These are phyloP conservation scores for Populus hybrid DNA, from an alignment of 441 rosid species.

Conservation along the genomic window DNA sequence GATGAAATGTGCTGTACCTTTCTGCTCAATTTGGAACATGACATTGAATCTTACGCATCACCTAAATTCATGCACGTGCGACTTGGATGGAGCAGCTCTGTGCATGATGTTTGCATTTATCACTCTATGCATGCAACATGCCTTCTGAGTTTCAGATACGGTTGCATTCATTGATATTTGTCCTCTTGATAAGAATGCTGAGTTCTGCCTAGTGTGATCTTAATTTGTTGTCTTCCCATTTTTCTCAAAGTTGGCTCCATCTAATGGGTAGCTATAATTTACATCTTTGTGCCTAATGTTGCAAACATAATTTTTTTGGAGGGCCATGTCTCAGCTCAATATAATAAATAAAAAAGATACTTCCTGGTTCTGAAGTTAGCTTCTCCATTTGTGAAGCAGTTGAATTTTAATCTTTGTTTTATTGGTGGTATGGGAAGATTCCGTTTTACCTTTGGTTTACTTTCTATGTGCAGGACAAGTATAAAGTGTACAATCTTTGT, in stretches of 20 bases:
- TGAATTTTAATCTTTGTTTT: background rate
- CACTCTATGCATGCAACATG: background rate
- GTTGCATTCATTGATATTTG: background rate
- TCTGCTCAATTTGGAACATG: background rate
- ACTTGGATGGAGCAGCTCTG: background rate
- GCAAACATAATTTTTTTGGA: too few relatives aligned
- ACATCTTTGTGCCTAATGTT: background rate
- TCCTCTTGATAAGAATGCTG: background rate
- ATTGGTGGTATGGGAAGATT: conserved; percentile 2
- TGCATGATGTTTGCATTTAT: background rate
- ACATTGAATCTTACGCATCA: background rate
- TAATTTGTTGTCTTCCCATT: background rate
- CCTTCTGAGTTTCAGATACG: background rate
- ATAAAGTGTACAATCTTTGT: conserved; percentile 95
- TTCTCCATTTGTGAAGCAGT: background rate
- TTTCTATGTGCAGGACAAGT: conserved; percentile 59
- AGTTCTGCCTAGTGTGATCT: too few relatives aligned
- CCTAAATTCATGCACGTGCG: background rate
- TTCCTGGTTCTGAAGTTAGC: conserved; percentile 1
- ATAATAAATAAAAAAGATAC: background rate
- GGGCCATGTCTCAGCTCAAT: too few relatives aligned
- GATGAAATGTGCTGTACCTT: background rate
- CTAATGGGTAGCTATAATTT: background rate
- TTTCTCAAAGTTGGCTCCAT: background rate
- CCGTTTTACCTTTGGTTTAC: conserved; percentile 5